Conservation (phyloP, 2,329 filamentous ascomycete genomes). For the Pseudocercospora fijiensis region DNA sequence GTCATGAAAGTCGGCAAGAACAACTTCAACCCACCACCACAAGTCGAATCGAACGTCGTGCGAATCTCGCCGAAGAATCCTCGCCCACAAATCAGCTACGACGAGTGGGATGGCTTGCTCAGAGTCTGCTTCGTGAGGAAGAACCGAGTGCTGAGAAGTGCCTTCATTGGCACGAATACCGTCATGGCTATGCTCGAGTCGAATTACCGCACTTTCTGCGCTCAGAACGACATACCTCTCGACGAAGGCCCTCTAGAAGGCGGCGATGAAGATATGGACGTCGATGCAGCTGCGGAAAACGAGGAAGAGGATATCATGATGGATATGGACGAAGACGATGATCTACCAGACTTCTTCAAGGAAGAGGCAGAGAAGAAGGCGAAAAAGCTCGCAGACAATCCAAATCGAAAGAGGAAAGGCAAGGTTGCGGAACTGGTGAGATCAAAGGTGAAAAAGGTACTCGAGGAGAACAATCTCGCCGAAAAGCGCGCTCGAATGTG, state of each 20-base stretch:
- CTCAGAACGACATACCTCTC: slow-evolving; percentile 75
- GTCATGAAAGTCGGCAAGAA: slow-evolving; percentile 94
- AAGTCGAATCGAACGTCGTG: slow-evolving; percentile 89
- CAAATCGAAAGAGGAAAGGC: slow-evolving; percentile 69
- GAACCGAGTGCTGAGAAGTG: slow-evolving; percentile 83
- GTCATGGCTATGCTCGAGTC: slow-evolving; percentile 79
- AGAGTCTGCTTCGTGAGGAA: slow-evolving; percentile 80
- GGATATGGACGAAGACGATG: slow-evolving; percentile 63
- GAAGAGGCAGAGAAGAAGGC: slow-evolving; percentile 54
- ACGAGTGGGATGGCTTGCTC: slow-evolving; percentile 91
- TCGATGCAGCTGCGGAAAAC: slow-evolving; percentile 40
- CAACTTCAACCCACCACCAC: slow-evolving; percentile 93
- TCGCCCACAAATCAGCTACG: slow-evolving; percentile 82
- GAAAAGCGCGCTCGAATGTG: slow-evolving; percentile 82
- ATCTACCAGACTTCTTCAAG: slow-evolving; percentile 82
- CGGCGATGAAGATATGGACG: slow-evolving; percentile 51
- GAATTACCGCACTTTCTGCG: slow-evolving; percentile 89
- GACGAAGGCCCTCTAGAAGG: slow-evolving; percentile 61
- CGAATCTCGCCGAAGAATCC: slow-evolving; percentile 85
- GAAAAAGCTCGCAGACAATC: slow-evolving; percentile 56
- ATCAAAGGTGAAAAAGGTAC: slow-evolving; percentile 79
- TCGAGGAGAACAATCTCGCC: slow-evolving; percentile 76
- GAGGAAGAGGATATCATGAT: slow-evolving; percentile 52
- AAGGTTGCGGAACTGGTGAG: slow-evolving; percentile 79
- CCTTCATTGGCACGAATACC: slow-evolving; percentile 75